A percentile compares a stretch with the other conserved stretches of the same genome.
Conservation (phyloP, 495 filamentous ascomycete species). For the Neurospora sp. region DNA sequence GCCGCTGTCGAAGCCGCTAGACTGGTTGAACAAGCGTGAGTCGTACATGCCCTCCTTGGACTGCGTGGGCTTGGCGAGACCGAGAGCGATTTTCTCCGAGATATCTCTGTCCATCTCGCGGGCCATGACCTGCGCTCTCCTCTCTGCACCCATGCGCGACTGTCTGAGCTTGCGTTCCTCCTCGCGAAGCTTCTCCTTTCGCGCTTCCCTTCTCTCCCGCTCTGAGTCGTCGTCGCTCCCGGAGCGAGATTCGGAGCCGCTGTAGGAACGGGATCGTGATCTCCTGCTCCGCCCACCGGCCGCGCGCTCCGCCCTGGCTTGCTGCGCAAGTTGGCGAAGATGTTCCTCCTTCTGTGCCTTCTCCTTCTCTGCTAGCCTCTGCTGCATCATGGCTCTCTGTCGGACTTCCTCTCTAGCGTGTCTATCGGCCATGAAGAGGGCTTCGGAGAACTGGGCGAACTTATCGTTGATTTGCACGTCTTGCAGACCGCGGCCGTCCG, state of each 20-base stretch:
- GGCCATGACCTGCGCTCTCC: constrained; percentile 80
- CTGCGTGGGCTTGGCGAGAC: constrained; percentile 88
- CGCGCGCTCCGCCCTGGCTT: constrained; percentile 74
- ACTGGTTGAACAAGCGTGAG: constrained; percentile 89
- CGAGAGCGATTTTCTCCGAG: constrained; percentile 92
- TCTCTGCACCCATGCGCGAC: constrained; percentile 90
- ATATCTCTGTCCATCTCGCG: constrained; percentile 96
- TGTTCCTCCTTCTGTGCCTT: constrained; percentile 89
- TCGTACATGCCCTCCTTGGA: constrained; percentile 92
- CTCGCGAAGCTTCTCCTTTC: constrained; percentile 68
- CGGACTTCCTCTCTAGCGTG: constrained; percentile 94
- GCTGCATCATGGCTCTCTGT: constrained; percentile 89
- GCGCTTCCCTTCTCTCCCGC: constrained; percentile 64
- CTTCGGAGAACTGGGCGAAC: constrained; percentile 92
- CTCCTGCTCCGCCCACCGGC: constrained; percentile 36
- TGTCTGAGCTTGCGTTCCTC: constrained; percentile 84
- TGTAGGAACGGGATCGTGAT: constrained; percentile 42
- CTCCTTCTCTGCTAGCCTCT: constrained; percentile 93
- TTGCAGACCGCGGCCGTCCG: constrained; percentile 83
- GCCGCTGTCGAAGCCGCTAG: constrained; percentile 72
- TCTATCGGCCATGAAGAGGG: constrained; percentile 84
- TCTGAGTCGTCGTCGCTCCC: constrained; percentile 54
- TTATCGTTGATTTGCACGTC: constrained; percentile 99
- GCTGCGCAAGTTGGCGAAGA: constrained; percentile 78
- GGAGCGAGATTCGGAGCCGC: constrained; percentile 49